A percentile compares a stretch with the other conserved stretches of the same genome.
These are phyloP conservation scores for Tetragonia tetragonoides DNA, from an alignment of 148 eudicot genomes.

Conservation along the genomic window DNA sequence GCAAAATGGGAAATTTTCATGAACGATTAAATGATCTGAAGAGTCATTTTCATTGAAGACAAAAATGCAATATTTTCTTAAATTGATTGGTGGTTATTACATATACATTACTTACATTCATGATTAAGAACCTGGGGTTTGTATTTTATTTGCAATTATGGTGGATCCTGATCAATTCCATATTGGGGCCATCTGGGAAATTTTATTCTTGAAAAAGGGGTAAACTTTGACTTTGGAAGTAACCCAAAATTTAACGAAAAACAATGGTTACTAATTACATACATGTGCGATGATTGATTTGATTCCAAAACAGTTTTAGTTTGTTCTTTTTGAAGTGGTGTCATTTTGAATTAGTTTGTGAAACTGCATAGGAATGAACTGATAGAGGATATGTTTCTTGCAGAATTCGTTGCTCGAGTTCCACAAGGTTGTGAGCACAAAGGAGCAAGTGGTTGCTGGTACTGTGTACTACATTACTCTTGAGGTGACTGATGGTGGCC, in stretches of 20 bases:
- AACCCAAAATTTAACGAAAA: background rate
- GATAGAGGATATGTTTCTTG: conserved; percentile 1
- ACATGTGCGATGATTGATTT: background rate
- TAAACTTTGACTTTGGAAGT: background rate
- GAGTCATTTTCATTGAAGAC: background rate
- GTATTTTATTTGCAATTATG: background rate
- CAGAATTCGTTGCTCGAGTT: conserved; percentile 58
- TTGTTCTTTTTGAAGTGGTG: background rate
- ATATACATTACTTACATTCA: background rate
- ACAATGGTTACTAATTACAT: background rate
- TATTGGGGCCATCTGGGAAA: background rate
- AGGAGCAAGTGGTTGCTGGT: conserved; percentile 63
- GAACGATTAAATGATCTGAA: background rate
- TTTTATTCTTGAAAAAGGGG: background rate
- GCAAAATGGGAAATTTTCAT: background rate
- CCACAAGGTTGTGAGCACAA: conserved; percentile 46
- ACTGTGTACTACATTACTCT: conserved; percentile 51
- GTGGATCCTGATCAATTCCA: background rate
- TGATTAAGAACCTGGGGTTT: background rate
- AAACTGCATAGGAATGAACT: conserved; percentile 1
- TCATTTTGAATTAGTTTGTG: background rate
- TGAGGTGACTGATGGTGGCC: conserved; percentile 48
- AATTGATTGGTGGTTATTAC: background rate
- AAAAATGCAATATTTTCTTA: background rate
- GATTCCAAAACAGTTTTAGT: background rate